Conservation (phyloP, 2,329 filamentous ascomycete genomes). For the Ceratocystis huliohia region DNA sequence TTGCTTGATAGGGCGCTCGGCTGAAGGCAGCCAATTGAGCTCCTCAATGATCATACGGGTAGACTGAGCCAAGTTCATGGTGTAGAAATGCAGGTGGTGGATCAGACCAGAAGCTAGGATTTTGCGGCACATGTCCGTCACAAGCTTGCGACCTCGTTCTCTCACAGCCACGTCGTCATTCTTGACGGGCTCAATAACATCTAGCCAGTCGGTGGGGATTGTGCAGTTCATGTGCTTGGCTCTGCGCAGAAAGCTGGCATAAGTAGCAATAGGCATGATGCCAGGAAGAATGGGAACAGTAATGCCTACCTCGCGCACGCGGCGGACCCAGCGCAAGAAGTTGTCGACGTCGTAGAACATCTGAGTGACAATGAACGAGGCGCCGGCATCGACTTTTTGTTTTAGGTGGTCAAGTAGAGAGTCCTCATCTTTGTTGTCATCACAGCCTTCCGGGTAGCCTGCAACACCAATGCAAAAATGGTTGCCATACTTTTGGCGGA, state of each 20-base stretch:
- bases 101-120: slow-evolving; percentile 70
- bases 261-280: slow-evolving; percentile 83
- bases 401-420: slow-evolving; percentile 81
- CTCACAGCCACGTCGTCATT: slow-evolving; percentile 90
- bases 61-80: slow-evolving; percentile 94
- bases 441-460: slow-evolving; percentile 88
- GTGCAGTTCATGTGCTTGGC: slow-evolving; percentile 84
- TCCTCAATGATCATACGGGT: slow-evolving; percentile 91
- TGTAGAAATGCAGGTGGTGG: slow-evolving; percentile 86
- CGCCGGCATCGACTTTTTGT: slow-evolving; percentile 91
- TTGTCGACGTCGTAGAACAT: slow-evolving; percentile 99
- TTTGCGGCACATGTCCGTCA: slow-evolving; percentile 81
- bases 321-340: slow-evolving; percentile 81
- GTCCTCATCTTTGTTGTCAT: slow-evolving; percentile 83
- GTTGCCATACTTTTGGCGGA: slow-evolving; percentile 54
- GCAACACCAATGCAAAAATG: slow-evolving; percentile 96
- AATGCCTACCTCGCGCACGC: slow-evolving; percentile 75
- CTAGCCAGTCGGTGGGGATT: slow-evolving; percentile 69
- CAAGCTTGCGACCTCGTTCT: slow-evolving; percentile 73
- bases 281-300: slow-evolving; percentile 71
- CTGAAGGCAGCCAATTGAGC: slow-evolving; percentile 65
- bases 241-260: slow-evolving; percentile 79
- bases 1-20: slow-evolving; percentile 67
- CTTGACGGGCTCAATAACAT: slow-evolving; percentile 79
- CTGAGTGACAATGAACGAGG: slow-evolving; percentile 89